Conservation (phyloP, 139 green algal species). For the Gonium pectorale region DNA sequence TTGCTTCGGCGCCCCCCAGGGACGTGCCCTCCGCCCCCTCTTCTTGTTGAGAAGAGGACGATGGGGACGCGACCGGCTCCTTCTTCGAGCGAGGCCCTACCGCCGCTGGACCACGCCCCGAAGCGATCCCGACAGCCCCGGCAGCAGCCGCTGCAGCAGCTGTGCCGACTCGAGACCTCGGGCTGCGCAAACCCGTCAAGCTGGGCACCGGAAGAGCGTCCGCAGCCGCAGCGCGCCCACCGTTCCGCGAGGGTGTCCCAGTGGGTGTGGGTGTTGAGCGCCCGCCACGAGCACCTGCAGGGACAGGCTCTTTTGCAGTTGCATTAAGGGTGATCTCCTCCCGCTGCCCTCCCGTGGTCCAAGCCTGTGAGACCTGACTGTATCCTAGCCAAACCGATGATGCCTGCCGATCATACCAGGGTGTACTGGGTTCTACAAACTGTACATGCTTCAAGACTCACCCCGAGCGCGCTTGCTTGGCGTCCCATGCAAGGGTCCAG, state of each 20-base stretch:
- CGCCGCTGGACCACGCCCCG: background rate
- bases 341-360: too few species aligned
- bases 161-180: background rate
- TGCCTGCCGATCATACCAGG: too few species aligned
- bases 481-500: background rate
- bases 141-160: background rate
- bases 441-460: too few species aligned
- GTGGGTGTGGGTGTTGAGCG: constrained; percentile 7
- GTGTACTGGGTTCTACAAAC: too few species aligned
- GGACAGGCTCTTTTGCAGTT: too few species aligned
- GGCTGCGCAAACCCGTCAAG: constrained; percentile 15
- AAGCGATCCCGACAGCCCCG: background rate
- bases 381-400: too few species aligned
- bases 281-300: background rate
- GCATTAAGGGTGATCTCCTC: too few species aligned
- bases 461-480: background rate
- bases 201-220: background rate
- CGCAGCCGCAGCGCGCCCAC: background rate
- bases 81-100: background rate
- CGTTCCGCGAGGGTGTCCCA: constrained; percentile 11
- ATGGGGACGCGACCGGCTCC: background rate
- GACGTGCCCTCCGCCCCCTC: background rate
- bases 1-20: background rate
- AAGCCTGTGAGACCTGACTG: too few species aligned
- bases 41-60: background rate